phyloP scores from a whole-genome alignment of 129 eudicot genomes.

The Apium graveolens region DNA sequence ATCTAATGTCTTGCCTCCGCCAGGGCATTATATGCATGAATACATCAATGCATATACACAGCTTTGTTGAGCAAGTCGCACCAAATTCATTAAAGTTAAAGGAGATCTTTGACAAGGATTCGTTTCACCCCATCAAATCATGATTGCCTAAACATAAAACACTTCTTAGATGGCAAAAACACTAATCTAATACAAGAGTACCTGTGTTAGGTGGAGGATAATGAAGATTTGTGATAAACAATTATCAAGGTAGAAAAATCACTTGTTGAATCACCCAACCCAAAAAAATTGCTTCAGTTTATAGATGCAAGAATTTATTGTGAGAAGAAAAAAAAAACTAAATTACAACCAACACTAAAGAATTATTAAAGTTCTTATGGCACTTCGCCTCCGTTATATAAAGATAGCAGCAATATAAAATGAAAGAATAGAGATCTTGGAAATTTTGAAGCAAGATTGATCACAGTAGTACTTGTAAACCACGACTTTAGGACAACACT shows the following conservation, averaged over 20 bases:
- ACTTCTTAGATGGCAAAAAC: not conserved
- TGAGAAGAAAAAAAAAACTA: not conserved
- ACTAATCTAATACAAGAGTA: not conserved
- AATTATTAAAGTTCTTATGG: not conserved
- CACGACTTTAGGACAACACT: slow-evolving; percentile 15
- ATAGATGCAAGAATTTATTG: not conserved
- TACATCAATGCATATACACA: too few species aligned
- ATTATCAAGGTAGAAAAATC: not conserved
- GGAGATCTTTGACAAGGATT: too few species aligned
- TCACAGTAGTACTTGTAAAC: not conserved
- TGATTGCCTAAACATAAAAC: not conserved
- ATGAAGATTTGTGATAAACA: not conserved
- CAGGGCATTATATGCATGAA: too few species aligned
- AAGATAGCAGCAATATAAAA: not conserved
- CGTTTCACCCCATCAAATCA: too few species aligned
- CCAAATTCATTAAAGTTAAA: too few species aligned
- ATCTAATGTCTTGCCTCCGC: too few species aligned
- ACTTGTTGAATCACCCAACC: not conserved
- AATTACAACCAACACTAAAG: not conserved
- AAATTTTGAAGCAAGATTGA: not conserved
- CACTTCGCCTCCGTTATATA: not conserved
- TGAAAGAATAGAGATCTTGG: not conserved
- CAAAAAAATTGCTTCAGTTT: not conserved
- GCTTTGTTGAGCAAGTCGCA: too few species aligned
- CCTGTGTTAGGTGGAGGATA: not conserved